A percentile compares a stretch with the other conserved stretches of the same genome.
Evolutionary conservation across 768 basidiomycete genomes (phyloP).

Genomic region (Russula abietina): DNA sequence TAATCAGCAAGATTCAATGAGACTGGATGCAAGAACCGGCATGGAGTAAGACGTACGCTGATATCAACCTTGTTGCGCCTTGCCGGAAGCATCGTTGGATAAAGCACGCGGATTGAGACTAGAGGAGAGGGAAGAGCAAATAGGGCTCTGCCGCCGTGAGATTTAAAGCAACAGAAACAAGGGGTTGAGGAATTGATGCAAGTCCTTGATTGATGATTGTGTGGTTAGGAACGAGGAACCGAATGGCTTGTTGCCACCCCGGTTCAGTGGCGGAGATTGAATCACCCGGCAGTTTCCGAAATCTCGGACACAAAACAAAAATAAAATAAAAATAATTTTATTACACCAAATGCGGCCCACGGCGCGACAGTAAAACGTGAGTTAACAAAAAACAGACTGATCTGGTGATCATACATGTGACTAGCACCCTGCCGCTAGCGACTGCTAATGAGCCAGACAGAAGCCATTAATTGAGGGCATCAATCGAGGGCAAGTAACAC

Average conservation of each 20-base stretch:
- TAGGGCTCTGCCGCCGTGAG: slow-evolving; percentile 24
- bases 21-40: background rate
- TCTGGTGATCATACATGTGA: background rate
- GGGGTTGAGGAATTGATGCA: background rate
- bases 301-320: background rate
- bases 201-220: background rate
- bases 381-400: background rate
- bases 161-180: slow-evolving; percentile 4
- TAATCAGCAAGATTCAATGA: background rate
- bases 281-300: slow-evolving; percentile 7
- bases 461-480: background rate
- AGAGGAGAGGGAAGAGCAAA: slow-evolving; percentile 23
- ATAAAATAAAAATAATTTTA: background rate
- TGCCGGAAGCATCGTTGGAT: slow-evolving; percentile 56
- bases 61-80: slow-evolving; percentile 92
- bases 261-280: slow-evolving; percentile 11
- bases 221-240: slow-evolving; percentile 3
- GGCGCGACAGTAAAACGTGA: background rate
- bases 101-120: slow-evolving; percentile 13
- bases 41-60: slow-evolving; percentile 53
- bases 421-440: background rate
- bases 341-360: background rate
- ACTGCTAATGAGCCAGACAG: too few species aligned
- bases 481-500: slow-evolving; percentile 12
- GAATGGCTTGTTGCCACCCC: slow-evolving; percentile 5